Base-by-base conservation (phyloP, 495 filamentous ascomycete genomes). In the Lophiostoma macrostomum region DNA sequence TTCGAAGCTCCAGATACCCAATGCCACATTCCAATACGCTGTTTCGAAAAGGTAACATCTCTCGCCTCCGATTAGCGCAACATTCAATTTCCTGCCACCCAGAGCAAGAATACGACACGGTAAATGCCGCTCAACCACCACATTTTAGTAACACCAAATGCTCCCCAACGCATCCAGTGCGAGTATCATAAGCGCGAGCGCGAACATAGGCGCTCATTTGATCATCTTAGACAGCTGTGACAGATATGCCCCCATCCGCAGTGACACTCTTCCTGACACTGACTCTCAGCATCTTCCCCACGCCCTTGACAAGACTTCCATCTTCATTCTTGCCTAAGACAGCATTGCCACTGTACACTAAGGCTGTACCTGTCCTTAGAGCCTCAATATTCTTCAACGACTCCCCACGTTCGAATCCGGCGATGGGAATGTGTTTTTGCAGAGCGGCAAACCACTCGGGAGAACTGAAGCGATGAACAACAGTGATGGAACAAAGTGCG, bases 391-490 rank as follows among this genome's bases (percentile, higher is more conserved):
- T 12, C 1, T 8, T 34, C 14, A 56, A 13, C 10, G 37, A 5
- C 27, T 62, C 39, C 27, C 62, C 41, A 36, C 50, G 6, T 60
- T 64, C 30, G 53, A 57, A 36, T 1, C 16, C 27, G 25, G 52
- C 16, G n/a, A 56, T 31, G 2, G 22, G 37, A 0, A 93, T 58
- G 64, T 91, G 85, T 3, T 68, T 68, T 13, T 74, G 70, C 41
- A 91, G 72, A n/a, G 74, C 67, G 0, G 54, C 61, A 29, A 86
- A 68, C 88, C 87, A 91, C 7, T 79, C 78, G 0, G 86, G 86
- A 2, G 80, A 84, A 0, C 76, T 80, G 61, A 93, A 90, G 13
- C 83, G 75, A 63, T 93, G 88, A 0, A 91, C 78, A 47, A 91
- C 76, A 0, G 82, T 86, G 16, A 84, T 71, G 12, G 79, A 83